phyloP scores from a whole-genome alignment of 371 early-diverging fungal species.

The Rhizopus delemar region DNA sequence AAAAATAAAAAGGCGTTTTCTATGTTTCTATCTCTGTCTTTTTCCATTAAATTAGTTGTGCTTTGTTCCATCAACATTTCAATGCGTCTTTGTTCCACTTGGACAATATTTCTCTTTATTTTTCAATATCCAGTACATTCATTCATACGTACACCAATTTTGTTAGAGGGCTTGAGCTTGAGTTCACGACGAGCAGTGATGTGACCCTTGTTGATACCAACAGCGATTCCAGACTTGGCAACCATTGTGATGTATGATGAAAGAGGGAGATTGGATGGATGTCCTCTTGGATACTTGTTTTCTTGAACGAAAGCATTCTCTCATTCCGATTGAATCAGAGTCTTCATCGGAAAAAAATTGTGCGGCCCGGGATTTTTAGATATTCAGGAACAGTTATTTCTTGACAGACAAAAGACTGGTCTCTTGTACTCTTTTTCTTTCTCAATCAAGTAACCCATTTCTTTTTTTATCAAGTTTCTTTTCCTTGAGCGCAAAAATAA shows the following conservation, averaged over 20 bases:
- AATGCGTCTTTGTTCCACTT: neutral
- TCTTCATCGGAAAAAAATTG: too few relatives aligned
- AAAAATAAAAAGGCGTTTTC: neutral
- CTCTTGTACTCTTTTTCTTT: neutral
- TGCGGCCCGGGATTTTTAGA: neutral
- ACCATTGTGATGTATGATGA: conserved; percentile 26
- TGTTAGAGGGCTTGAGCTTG: conserved; percentile 76
- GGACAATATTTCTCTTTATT: neutral
- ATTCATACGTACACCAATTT: conserved; percentile 83
- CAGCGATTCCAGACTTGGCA: conserved; percentile 72
- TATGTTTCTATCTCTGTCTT: neutral
- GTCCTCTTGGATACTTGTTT: conserved; percentile 18
- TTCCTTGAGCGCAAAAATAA: neutral
- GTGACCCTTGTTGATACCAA: conserved; percentile 81
- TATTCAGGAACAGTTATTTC: neutral
- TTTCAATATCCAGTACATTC: conserved; percentile 13
- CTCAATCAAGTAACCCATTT: neutral
- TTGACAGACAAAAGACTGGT: neutral
- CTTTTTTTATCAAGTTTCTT: neutral
- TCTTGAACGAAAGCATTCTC: conserved; percentile 35
- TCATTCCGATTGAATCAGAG: neutral
- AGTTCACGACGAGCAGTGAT: conserved; percentile 75
- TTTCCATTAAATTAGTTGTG: neutral
- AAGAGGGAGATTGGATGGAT: conserved; percentile 39
- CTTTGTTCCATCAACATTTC: neutral